Evolutionary conservation across 306 rosid genomes (phyloP), one percentile per base, ranked within the genome.

Genomic region (Adenanthera pavonina): DNA sequence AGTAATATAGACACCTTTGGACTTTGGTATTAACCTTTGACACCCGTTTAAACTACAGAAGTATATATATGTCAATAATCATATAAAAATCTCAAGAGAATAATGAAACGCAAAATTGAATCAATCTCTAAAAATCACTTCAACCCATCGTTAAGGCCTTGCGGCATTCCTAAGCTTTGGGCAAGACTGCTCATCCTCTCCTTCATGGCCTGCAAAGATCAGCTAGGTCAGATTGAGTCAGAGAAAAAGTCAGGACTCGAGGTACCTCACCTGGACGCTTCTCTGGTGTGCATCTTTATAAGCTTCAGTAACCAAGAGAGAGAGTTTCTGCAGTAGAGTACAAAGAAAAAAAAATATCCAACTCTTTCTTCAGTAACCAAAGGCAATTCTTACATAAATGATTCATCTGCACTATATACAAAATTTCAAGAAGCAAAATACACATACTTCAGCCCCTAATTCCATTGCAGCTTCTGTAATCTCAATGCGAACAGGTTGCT

Each of bases 381-480:
- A 25, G 30, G 30, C 30, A 25, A 25, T 25, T 25, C 30, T 25
- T 25, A 25, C 30, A 47, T 36, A 25, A 35, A 6, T 20, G 40
- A 8, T 59, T 9, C 12, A 8, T 57, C 16, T 3, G 59, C 12
- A 33, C 7, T 16, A 35, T 34, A n/a, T n/a, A 61, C 33, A 35
- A 36, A 36, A 6, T 36, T 65, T 3, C 35, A 59, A 19, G 34
- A 0, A 30, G 4, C 2, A 2, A 7, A 14, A 8, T 12, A 30
- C 3, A 67, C 43, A n/a, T 72, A 86, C 94, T 72, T 89, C 94
- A 3, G 92, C 81, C 80, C 94, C 92, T 68, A 91, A 80, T 82
- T 87, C 86, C 91, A 89, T 85, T 11, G 94, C 94, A 61, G 87
- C 92, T 85, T 87, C 92, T 1, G 90, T 84, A 60, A 90, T 90